These are phyloP conservation scores for Yarrowia porcina DNA, from an alignment of 805 yeast genomes.

Conservation along the genomic window DNA sequence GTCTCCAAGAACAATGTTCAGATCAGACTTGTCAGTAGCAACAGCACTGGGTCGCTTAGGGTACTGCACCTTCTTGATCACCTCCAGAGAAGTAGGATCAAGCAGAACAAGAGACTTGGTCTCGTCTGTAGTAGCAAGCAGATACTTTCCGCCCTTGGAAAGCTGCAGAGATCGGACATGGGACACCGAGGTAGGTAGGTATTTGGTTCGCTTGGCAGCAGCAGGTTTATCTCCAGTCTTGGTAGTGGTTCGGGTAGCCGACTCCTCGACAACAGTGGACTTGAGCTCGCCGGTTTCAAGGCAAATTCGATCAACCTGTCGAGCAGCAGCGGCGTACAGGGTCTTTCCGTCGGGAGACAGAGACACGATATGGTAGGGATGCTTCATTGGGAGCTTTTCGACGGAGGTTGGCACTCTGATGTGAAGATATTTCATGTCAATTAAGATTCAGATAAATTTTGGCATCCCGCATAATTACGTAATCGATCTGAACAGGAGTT, in stretches of 20 bases:
- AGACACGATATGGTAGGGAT: constrained; percentile 21
- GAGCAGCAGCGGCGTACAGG: constrained; percentile 25
- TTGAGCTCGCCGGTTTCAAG: constrained; percentile 24
- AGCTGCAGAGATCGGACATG: constrained; percentile 63
- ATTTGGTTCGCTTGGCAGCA: constrained; percentile 16
- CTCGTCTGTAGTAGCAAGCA: constrained; percentile 73
- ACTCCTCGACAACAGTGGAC: constrained; percentile 4
- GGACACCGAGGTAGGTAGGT: constrained; percentile 28
- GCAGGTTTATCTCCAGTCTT: not conserved
- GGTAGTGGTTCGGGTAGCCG: constrained; percentile 3
- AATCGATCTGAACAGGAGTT: not conserved
- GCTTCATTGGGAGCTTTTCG: constrained; percentile 16
- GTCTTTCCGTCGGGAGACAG: constrained; percentile 13
- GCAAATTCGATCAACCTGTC: constrained; percentile 24
- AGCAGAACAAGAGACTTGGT: constrained; percentile 77
- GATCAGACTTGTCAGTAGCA: constrained; percentile 52
- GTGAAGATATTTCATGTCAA: not conserved
- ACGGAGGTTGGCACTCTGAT: not conserved
- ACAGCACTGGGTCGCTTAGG: constrained; percentile 93
- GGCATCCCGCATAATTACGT: constrained; percentile 8
- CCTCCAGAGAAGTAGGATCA: constrained; percentile 42
- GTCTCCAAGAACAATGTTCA: constrained; percentile 69
- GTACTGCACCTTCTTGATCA: constrained; percentile 68
- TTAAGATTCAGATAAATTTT: constrained; percentile 17
- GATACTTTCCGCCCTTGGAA: constrained; percentile 49